A percentile compares a stretch with the other conserved stretches of the same genome.
These are phyloP conservation scores for Saccharum spontaneum DNA, from an alignment of 176 grass and related monocot species.

Conservation along the genomic window DNA sequence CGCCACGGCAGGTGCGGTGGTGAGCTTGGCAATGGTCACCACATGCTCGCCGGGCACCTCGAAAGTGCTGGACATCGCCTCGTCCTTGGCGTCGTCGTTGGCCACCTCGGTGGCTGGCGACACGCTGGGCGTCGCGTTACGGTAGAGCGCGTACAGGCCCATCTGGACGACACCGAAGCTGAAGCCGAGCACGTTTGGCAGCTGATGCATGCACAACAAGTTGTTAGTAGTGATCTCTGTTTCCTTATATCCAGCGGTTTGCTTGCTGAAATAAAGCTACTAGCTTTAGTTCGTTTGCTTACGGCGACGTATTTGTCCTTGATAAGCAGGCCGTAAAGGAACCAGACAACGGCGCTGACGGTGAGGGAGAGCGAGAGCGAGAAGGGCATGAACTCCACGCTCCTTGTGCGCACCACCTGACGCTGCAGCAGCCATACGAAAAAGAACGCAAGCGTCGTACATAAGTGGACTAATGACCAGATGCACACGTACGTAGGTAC, in stretches of 20 bases:
- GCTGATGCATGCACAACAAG: slow-evolving; percentile 13
- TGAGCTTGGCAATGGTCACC: no score
- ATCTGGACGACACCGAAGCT: slow-evolving; percentile 64
- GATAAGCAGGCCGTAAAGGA: slow-evolving; percentile 71
- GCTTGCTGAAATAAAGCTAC: background rate
- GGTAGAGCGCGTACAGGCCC: slow-evolving; percentile 50
- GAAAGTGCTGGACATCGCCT: no score
- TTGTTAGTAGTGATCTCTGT: background rate
- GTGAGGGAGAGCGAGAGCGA: slow-evolving; percentile 80
- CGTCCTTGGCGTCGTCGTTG: no score
- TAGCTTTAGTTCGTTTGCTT: background rate
- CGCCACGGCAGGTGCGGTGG: no score
- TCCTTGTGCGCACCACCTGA: slow-evolving; percentile 66
- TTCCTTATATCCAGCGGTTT: no score
- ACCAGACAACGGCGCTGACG: slow-evolving; percentile 68
- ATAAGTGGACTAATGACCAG: background rate
- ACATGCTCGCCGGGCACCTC: no score
- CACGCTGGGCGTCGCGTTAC: background rate
- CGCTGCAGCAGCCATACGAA: slow-evolving; percentile 35
- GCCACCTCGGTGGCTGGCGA: no score
- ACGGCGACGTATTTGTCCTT: slow-evolving; percentile 85
- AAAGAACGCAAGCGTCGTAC: no score
- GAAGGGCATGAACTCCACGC: slow-evolving; percentile 96
- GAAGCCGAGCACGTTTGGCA: slow-evolving; percentile 68
- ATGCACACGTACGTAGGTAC: no score